Percentiles rank a stretch among this genome's conserved stretches.
phyloP scores from a whole-genome alignment of 164 flowering plant species.

The Malania oleifera region DNA sequence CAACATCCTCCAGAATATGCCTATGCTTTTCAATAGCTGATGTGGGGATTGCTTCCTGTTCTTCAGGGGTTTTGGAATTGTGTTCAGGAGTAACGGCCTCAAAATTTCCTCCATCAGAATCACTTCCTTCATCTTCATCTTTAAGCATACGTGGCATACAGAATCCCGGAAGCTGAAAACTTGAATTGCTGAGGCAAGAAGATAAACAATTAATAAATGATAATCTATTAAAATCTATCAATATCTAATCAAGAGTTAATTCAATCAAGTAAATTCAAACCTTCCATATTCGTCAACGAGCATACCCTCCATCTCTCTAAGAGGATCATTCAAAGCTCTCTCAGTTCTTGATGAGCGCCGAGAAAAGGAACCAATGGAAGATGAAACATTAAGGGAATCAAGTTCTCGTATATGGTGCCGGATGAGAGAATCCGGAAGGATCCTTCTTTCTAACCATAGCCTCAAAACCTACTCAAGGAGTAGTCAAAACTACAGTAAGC shows the following conservation, averaged over 20 bases:
- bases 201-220: conserved; percentile 6
- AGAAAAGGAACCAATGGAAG: conserved; percentile 42
- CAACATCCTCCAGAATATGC: conserved; percentile 91
- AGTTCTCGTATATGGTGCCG: conserved; percentile 78
- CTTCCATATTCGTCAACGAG: conserved; percentile 97
- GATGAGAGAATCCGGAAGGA: conserved; percentile 72
- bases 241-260: neutral
- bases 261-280: conserved; percentile 25
- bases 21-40: conserved; percentile 47
- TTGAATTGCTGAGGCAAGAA: conserved; percentile 71
- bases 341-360: conserved; percentile 71
- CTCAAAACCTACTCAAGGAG: conserved; percentile 70
- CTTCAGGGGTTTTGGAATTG: conserved; percentile 32
- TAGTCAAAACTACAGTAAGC: neutral
- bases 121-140: conserved; percentile 70
- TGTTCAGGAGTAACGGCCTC: conserved; percentile 95
- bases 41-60: conserved; percentile 17
- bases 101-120: conserved; percentile 72
- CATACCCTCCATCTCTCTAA: conserved; percentile 96
- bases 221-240: neutral
- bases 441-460: conserved; percentile 83
- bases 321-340: conserved; percentile 84
- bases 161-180: conserved; percentile 84
- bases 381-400: conserved; percentile 41
- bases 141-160: conserved; percentile 75